Evolutionary conservation across 2,329 filamentous ascomycete genomes (phyloP), one percentile per base, ranked within the genome.

Genomic region (Fusarium beomiforme): DNA sequence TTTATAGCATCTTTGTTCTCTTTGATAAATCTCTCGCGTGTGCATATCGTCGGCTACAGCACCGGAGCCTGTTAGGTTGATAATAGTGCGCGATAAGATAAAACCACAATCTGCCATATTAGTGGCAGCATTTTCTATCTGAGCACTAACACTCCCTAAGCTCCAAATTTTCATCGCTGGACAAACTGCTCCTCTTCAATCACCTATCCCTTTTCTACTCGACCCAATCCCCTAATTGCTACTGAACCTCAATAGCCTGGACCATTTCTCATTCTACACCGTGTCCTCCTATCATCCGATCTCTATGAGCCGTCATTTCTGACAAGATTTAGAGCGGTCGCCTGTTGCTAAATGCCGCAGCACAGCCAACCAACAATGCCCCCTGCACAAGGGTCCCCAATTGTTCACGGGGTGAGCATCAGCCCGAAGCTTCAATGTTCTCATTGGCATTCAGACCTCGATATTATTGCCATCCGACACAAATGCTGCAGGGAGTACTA

Each of bases 401-500:
- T 2, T 31, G 57, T 67, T 19, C 19, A 63, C 11, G 64, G 64
- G 6, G 49, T 51, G 13, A 68, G 63, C 3, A 42, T 41, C 13
- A 33, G 43, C 14, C n/a, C 34, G 26, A 68, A 37, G 4, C 29
- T 68, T 7, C 64, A 67, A 8, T 67, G 64, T 9, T 17, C 16
- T 8, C 64, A 67, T 23, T 67, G 64, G 64, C 39, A 29, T 19
- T 67, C 64, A n/a, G 49, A 51, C n/a, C 37, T 68, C 11, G 64
- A 67, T 8, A 68, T 67, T 1, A 46, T 67, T 1, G 64, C 64
- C 2, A 67, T 67, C 8, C 64, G 49, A 10, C 64, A 68, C 13
- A 67, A 50, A 44, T 67, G 64, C 5, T 67, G 64, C 33, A 31
- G 4, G 26, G 12, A 68, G 17, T 67, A 68, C 19, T 67, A 67